Percentiles rank a stretch among this genome's conserved stretches.
Evolutionary conservation across 305 asterid genomes (phyloP).

Genomic region (Euphrasia arctica): DNA sequence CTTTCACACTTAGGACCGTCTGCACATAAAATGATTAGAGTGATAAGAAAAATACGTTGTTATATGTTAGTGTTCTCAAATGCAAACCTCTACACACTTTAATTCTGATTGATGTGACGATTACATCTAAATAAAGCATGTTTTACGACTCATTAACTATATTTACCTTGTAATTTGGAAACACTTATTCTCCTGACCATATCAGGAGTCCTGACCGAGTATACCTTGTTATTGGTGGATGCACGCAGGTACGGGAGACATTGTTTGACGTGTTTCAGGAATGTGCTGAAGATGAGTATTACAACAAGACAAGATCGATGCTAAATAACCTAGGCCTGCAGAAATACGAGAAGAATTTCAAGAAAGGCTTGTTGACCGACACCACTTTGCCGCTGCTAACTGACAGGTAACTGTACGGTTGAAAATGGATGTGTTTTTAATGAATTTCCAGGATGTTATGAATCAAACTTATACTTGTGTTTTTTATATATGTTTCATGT

Average conservation of each 20-base stretch:
- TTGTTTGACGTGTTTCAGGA: slow-evolving; percentile 49
- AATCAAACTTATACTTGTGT: background rate
- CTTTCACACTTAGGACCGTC: no score
- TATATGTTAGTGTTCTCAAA: no score
- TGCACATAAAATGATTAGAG: no score
- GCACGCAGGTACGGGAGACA: slow-evolving; percentile 81
- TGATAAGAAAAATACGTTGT: no score
- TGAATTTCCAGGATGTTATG: no score
- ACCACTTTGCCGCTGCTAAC: slow-evolving; percentile 79
- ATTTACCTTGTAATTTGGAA: no score
- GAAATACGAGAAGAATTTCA: slow-evolving; percentile 87
- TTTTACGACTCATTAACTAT: no score
- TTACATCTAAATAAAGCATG: no score
- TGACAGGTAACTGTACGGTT: slow-evolving; percentile 43
- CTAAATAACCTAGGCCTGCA: slow-evolving; percentile 73
- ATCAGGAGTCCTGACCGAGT: background rate
- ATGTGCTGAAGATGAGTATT: slow-evolving; percentile 65
- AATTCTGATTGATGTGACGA: no score
- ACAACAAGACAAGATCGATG: slow-evolving; percentile 59
- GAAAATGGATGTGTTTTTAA: background rate
- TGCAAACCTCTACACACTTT: no score
- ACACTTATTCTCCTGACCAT: background rate
- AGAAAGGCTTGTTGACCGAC: slow-evolving; percentile 82
- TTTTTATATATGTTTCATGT: slow-evolving; percentile 1
- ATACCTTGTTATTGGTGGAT: slow-evolving; percentile 1